Base-by-base conservation (phyloP, 2,329 filamentous ascomycete species). In the Phialophora verrucosa region DNA sequence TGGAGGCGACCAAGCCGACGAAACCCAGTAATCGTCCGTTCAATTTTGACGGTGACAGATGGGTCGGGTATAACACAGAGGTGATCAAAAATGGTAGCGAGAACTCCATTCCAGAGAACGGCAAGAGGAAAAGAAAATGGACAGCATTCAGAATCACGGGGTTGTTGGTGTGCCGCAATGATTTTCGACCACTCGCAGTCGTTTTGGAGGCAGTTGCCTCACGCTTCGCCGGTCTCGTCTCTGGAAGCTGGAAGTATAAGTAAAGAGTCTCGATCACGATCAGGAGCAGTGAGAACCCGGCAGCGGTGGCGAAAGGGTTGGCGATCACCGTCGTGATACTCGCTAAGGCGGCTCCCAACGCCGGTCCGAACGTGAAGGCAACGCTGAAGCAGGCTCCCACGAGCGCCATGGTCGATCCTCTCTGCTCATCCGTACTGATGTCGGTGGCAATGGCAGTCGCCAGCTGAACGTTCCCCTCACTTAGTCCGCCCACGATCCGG, bases 41-140 rank as follows among this genome's bases (percentile, higher is more conserved):
- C 60, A 92, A 86, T 51, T 88, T 86, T 0, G 93, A 90, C 0
- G 80, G 80, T 60, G 76, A 81, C 44, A 74, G 69, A n/a, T 74
- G 74, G 76, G 95, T 96, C 8, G 86, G 86, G 78, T 98, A 98
- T 53, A 99, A 86, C 61, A 97, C 94, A 74, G 95, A 96, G 0
- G 94, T 98, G 59, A 74, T 73, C 88, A 99, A 93, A 78, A 99
- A 99, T 0, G 95, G 93, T 2, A 99, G 85, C 0, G 93, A 97
- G 78, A 97, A 98, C 77, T 99, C 95, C 90, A 99, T 94, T 67
- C 95, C 95, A 1, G 92, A 97, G 80, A 99, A 99, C 80, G 97
- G 97, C 12, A 99, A 88, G 66, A 99, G 88, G 78, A 99, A 99
- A 55, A 90, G 81, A 75, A 98, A 90, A 78, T 99, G 95, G 0